Evolutionary conservation across 441 rosid species (phyloP), one percentile per base, ranked within the genome.

Genomic region (Brassica hybrid): DNA sequence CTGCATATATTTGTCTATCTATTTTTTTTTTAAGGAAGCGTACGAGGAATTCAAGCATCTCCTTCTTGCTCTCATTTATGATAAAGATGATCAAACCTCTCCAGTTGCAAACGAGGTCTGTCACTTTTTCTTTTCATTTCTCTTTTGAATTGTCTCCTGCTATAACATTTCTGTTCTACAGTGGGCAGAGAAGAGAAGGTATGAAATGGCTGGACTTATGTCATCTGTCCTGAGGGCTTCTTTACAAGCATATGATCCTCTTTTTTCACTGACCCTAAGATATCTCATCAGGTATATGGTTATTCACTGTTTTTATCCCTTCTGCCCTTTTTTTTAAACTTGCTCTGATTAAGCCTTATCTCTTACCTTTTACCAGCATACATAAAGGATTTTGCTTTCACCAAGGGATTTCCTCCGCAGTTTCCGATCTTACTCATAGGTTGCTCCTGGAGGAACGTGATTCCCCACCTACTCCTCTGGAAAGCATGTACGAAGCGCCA

Each of bases 41-140:
- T 95, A 95, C 25, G 95, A 89, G 91, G 99, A 95, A 82, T 93
- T 95, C 86, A 95, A 95, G 88, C 99, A 93, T 81, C 84, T 95
- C 43, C 94, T 95, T 80, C 97, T 95, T 82, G 93, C 97, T 54
- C 88, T 93, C 58, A 89, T 95, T 78, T 95, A 90, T 78, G 94
- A 90, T 82, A 79, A 89, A 85, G 83, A 90, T 78, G 99, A 95
- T 77, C 86, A 74, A 74, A 86, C 78, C 77, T 93, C 99, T 84
- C 99, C 98, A 0, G 98, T 93, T 75, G 91, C 92, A 13, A 87
- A 86, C 84, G 96, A 91, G 99, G 99, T 95, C 67, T 67, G 79
- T 52, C 82, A 67, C 67, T 57, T 50, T 50, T 17, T 56, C 54
- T 50, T 50, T 13, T n/a, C 10, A 59, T 17, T 12, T 6, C 4